A percentile compares a stretch with the other conserved stretches of the same genome.
These are phyloP conservation scores for Rhynchosporium agropyri DNA, from an alignment of 2,329 filamentous ascomycete genomes.

Conservation along the genomic window DNA sequence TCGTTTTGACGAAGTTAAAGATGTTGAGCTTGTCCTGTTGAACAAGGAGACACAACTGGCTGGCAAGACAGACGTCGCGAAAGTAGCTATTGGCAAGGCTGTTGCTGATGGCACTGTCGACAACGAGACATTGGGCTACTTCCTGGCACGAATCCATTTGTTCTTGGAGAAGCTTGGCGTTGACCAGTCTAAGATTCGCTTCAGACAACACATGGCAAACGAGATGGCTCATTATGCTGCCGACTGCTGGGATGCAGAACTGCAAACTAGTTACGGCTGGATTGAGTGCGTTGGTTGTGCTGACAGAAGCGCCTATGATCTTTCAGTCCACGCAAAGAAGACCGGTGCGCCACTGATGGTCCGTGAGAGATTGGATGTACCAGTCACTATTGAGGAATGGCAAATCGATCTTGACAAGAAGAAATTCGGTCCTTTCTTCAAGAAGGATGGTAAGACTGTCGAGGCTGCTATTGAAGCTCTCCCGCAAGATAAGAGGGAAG, in stretches of 20 bases:
- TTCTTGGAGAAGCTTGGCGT: conserved; percentile 90
- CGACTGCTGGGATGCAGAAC: conserved; percentile 97
- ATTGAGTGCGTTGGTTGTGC: conserved; percentile 98
- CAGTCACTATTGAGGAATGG: conserved; percentile 82
- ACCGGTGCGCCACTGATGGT: conserved; percentile 86
- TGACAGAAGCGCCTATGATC: conserved; percentile 91
- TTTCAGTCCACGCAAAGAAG: conserved; percentile 90
- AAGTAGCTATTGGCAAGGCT: conserved; percentile 80
- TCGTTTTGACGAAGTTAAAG: conserved; percentile 82
- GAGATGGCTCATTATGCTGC: conserved; percentile 92
- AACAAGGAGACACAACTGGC: conserved; percentile 83
- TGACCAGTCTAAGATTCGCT: conserved; percentile 85
- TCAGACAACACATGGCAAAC: conserved; percentile 94
- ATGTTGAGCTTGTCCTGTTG: conserved; percentile 81
- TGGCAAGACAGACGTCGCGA: conserved; percentile 76
- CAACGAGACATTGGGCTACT: conserved; percentile 98
- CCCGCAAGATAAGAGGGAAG: conserved; percentile 79
- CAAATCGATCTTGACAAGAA: conserved; percentile 88
- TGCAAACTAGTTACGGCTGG: conserved; percentile 92
- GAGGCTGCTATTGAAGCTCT: conserved; percentile 71
- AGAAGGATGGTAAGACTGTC: conserved; percentile 87
- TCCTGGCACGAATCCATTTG: conserved; percentile 88
- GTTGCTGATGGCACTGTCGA: conserved; percentile 83
- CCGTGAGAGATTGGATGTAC: conserved; percentile 77
- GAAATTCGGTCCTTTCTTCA: conserved; percentile 93